phyloP scores from a whole-genome alignment of 2,329 filamentous ascomycete species.

The Pseudocercospora fijiensis region DNA sequence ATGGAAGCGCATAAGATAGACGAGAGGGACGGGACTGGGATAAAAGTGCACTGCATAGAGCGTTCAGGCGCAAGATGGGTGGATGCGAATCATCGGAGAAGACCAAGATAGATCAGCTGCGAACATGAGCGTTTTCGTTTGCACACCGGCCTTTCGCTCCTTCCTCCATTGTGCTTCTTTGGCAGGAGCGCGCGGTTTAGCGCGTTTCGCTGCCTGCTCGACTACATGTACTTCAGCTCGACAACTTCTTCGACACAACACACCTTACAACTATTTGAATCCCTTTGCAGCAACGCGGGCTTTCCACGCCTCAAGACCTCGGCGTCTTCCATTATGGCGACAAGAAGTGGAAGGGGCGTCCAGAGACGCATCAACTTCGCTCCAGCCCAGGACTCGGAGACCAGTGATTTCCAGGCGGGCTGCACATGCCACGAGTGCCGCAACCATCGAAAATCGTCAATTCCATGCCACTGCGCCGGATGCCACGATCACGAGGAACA shows the following conservation, averaged over 20 bases:
- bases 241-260: not conserved
- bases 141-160: not conserved
- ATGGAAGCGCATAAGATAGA: slow-evolving; percentile 20
- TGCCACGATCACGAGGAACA: not conserved
- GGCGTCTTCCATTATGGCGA: not conserved
- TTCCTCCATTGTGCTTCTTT: not conserved
- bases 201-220: not conserved
- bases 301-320: not conserved
- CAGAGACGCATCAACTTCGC: not conserved
- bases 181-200: not conserved
- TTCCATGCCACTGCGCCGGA: not conserved
- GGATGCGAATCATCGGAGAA: not conserved
- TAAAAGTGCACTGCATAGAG: slow-evolving; percentile 12
- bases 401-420: not conserved
- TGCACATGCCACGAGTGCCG: not conserved
- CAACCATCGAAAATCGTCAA: not conserved
- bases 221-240: not conserved
- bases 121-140: not conserved
- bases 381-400: not conserved
- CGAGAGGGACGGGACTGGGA: slow-evolving; percentile 6
- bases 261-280: no score
- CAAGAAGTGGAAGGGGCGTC: not conserved
- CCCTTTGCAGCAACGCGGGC: no score
- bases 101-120: not conserved
- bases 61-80: not conserved